Conservation (phyloP, 2,329 filamentous ascomycete genomes). For the Beauveria pseudobassiana region DNA sequence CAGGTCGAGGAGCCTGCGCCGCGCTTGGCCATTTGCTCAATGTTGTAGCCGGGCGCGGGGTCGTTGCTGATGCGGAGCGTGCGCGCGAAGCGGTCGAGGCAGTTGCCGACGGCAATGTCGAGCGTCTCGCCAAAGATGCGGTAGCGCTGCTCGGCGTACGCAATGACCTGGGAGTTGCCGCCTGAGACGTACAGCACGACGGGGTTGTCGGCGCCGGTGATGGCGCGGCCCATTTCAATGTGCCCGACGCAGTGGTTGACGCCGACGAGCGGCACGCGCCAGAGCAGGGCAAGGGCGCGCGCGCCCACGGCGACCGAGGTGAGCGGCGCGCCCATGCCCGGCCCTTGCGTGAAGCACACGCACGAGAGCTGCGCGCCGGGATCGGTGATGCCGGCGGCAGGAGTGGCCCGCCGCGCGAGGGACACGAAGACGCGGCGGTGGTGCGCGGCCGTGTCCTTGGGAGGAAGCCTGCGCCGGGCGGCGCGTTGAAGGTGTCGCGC, state of each 20-base stretch:
- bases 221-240: slow-evolving; percentile 95
- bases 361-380: slow-evolving; percentile 65
- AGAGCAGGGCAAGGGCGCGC: slow-evolving; percentile 72
- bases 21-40: slow-evolving; percentile 82
- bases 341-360: slow-evolving; percentile 92
- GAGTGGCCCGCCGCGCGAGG: slow-evolving; percentile 74
- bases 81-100: slow-evolving; percentile 89
- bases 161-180: slow-evolving; percentile 96
- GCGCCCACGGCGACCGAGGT: slow-evolving; percentile 81
- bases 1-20: slow-evolving; percentile 69
- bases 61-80: slow-evolving; percentile 90
- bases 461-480: slow-evolving; percentile 88
- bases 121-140: slow-evolving; percentile 97
- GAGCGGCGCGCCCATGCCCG: slow-evolving; percentile 92
- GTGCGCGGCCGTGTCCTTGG: slow-evolving; percentile 91
- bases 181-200: slow-evolving; percentile 94
- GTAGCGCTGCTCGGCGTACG: slow-evolving; percentile 89
- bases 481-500: slow-evolving; percentile 86
- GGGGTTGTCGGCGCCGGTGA: slow-evolving; percentile 84
- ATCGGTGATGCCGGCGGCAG: slow-evolving; percentile 52
- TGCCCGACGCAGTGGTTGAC: slow-evolving; percentile 98
- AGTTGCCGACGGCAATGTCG: slow-evolving; percentile 96
- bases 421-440: slow-evolving; percentile 79
- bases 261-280: slow-evolving; percentile 81
- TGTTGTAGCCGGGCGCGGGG: slow-evolving; percentile 94